Conservation (phyloP, 2,329 filamentous ascomycete genomes). For the Aquanectria penicillioides region DNA sequence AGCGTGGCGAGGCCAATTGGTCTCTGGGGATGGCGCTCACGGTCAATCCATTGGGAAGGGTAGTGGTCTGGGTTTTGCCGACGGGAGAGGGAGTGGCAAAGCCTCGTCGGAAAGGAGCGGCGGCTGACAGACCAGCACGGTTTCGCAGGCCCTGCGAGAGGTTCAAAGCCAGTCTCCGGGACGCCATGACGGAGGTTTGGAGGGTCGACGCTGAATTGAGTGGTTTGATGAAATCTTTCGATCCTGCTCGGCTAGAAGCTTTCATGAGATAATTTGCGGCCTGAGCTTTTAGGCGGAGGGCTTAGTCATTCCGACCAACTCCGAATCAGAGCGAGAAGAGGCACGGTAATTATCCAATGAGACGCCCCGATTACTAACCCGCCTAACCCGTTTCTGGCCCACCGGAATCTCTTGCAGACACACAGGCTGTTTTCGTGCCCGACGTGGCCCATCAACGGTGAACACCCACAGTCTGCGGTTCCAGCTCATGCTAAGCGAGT, state of each 20-base stretch:
- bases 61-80: slow-evolving; percentile 94
- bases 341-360: slow-evolving; percentile 46
- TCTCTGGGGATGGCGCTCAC: slow-evolving; percentile 61
- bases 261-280: slow-evolving; percentile 56
- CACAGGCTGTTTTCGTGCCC: slow-evolving; percentile 33
- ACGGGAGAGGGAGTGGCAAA: slow-evolving; percentile 87
- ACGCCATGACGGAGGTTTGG: slow-evolving; percentile 80
- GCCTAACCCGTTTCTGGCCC: slow-evolving; percentile 36
- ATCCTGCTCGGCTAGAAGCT: slow-evolving; percentile 57
- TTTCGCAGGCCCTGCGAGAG: slow-evolving; percentile 89
- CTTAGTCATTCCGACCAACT: slow-evolving; percentile 55
- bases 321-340: slow-evolving; percentile 46
- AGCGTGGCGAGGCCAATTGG: slow-evolving; percentile 51
- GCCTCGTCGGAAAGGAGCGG: slow-evolving; percentile 82
- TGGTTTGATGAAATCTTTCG: slow-evolving; percentile 65
- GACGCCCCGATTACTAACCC: slow-evolving; percentile 46
- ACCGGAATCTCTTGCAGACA: slow-evolving; percentile 19
- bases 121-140: slow-evolving; percentile 83
- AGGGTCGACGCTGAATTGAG: slow-evolving; percentile 62
- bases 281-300: slow-evolving; percentile 52
- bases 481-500: slow-evolving; percentile 1
- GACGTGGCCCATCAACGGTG: slow-evolving; percentile 16
- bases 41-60: slow-evolving; percentile 96
- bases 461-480: slow-evolving; percentile 17
- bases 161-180: slow-evolving; percentile 95